A percentile compares a stretch with the other conserved stretches of the same genome.
Conservation (phyloP, 2,329 filamentous ascomycete species). For the Cercospora beticola region DNA sequence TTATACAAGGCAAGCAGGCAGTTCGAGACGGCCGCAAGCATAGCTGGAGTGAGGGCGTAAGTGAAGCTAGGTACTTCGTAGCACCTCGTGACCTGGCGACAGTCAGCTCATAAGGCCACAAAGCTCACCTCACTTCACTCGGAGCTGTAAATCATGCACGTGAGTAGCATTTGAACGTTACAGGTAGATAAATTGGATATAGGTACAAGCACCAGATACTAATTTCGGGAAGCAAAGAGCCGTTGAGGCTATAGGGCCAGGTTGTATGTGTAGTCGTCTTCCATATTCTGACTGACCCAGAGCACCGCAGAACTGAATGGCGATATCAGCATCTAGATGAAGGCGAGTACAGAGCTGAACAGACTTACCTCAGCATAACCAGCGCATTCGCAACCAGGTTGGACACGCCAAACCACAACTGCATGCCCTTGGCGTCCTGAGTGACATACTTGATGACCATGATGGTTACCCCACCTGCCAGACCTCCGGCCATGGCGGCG, state of each 20-base stretch:
- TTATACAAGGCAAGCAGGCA: not conserved
- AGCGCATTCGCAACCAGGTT: conserved; percentile 65
- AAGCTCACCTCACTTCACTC: not conserved
- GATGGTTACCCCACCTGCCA: conserved; percentile 66
- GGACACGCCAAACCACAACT: conserved; percentile 66
- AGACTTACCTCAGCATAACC: conserved; percentile 64
- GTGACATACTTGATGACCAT: conserved; percentile 68
- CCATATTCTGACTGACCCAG: conserved; percentile 71
- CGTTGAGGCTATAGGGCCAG: conserved; percentile 54
- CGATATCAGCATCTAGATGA: conserved; percentile 31
- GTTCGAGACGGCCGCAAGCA: not conserved
- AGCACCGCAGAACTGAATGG: conserved; percentile 59
- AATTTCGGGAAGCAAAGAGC: not conserved
- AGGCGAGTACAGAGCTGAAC: not conserved
- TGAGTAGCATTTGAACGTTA: not conserved
- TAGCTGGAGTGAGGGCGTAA: not conserved
- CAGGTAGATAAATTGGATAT: not conserved
- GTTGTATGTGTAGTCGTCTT: conserved; percentile 71
- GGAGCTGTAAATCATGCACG: not conserved
- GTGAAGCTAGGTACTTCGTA: not conserved
- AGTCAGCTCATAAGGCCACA: not conserved
- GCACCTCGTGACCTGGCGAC: not conserved
- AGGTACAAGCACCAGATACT: not conserved
- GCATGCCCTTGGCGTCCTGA: conserved; percentile 58
- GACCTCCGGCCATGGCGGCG: conserved; percentile 65